Evolutionary conservation across 2,329 filamentous ascomycete genomes (phyloP), one percentile per base, ranked within the genome.

Genomic region (Curvularia verruculosa): DNA sequence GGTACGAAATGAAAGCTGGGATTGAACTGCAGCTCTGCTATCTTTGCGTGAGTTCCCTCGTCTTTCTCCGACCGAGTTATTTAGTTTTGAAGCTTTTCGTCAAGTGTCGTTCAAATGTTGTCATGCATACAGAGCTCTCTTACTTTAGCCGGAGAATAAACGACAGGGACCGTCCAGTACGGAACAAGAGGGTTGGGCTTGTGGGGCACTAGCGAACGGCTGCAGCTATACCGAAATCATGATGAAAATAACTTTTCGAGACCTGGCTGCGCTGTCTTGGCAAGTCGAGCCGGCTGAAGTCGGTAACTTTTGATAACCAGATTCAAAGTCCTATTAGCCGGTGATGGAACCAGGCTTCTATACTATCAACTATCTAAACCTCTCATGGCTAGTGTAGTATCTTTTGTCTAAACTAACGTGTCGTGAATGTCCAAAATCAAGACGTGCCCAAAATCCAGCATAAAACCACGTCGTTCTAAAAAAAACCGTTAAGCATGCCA

Each of bases 301-400:
- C 34, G n/a, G n/a, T n/a, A n/a, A n/a, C n/a, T n/a, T n/a, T n/a
- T n/a, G n/a, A n/a, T n/a, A 5, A 39, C 6, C 46, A 19, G 15
- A n/a, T n/a, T 10, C 10, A 39, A 49, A 1, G 28, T 1, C 23
- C 29, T 3, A 10, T 47, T 15, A n/a, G 19, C 12, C 7, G 13
- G 28, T 21, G n/a, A 34, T 36, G 3, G 24, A 36, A 47, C 13
- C 44, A 47, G 23, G 34, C 34, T 23, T 13, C 23, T 34, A 26
- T 43, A 18, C 9, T 44, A 41, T 26, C 37, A 31, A 43, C 44
- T 21, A 26, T 50, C 52, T 50, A 54, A 54, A 44, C 52, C 28
- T 28, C 15, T 29, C 12, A 28, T 9, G 37, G 50, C 52, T 54
- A 50, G 52, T 24, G 21, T 44, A 54, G 21, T 37, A 10, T 15